These are phyloP conservation scores for Hippophae gyantsensis DNA, from an alignment of 306 rosid species.

Conservation along the genomic window DNA sequence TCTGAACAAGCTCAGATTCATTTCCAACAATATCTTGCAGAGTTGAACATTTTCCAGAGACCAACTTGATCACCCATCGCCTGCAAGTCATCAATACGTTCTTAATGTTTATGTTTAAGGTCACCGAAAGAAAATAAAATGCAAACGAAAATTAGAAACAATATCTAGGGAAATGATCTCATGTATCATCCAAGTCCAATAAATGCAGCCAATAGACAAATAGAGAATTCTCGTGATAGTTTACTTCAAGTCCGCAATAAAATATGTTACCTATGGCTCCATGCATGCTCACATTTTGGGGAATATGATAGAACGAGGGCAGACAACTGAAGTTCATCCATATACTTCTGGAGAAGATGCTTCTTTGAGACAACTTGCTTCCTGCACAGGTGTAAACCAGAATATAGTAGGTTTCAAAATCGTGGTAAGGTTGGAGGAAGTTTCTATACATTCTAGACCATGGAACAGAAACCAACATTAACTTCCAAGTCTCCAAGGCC, in stretches of 20 bases:
- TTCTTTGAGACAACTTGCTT: conserved; percentile 45
- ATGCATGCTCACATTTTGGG: conserved; percentile 82
- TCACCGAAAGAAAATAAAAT: not conserved
- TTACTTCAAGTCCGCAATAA: not conserved
- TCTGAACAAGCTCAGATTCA: conserved; percentile 95
- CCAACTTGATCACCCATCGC: conserved; percentile 86
- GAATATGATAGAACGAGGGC: conserved; percentile 69
- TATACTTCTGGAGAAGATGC: conserved; percentile 22
- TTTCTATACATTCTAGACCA: not conserved
- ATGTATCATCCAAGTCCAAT: no score
- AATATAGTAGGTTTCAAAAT: conserved; percentile 4
- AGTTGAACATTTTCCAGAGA: conserved; percentile 49
- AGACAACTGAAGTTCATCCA: conserved; percentile 65
- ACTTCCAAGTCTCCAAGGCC: not conserved
- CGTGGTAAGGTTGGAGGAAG: not conserved
- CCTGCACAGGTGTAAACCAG: conserved; percentile 33
- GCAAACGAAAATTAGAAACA: no score
- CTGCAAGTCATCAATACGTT: conserved; percentile 34
- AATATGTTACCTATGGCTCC: conserved; percentile 61
- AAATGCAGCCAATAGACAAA: no score
- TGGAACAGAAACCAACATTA: not conserved
- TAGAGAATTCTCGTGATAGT: no score
- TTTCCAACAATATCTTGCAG: conserved; percentile 56
- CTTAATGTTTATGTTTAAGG: conserved; percentile 22
- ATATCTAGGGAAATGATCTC: no score